Percentiles rank a stretch among this genome's conserved stretches.
phyloP scores from a whole-genome alignment of 805 yeast species.

The Yueomyces sp. region DNA sequence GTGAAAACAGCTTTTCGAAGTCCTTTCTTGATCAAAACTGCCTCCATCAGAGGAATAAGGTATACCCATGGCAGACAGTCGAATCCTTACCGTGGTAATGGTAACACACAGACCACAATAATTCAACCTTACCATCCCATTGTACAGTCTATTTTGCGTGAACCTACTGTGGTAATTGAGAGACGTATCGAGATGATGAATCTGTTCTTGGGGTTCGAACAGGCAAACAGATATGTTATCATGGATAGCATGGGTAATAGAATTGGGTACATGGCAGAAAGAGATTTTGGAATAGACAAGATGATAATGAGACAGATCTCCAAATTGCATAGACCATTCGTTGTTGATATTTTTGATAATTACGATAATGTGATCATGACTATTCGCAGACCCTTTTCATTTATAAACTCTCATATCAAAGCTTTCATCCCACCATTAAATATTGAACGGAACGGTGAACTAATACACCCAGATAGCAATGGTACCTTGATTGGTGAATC shows the following conservation, averaged over 20 bases:
- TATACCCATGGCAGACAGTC: too few species aligned
- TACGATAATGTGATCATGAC: slow-evolving; percentile 47
- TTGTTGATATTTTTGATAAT: slow-evolving; percentile 56
- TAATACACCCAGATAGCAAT: background rate
- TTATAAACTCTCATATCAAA: slow-evolving; percentile 80
- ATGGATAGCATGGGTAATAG: slow-evolving; percentile 62
- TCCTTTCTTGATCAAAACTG: too few species aligned
- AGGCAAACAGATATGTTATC: slow-evolving; percentile 67
- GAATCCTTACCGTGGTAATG: too few species aligned
- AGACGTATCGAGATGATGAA: slow-evolving; percentile 84
- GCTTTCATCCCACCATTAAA: slow-evolving; percentile 38
- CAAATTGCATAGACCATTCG: slow-evolving; percentile 76
- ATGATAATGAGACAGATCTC: slow-evolving; percentile 73
- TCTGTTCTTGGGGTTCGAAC: slow-evolving; percentile 79
- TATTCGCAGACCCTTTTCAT: slow-evolving; percentile 71
- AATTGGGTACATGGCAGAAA: slow-evolving; percentile 72
- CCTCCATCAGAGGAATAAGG: too few species aligned
- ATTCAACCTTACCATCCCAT: slow-evolving; percentile 1
- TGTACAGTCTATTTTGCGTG: slow-evolving; percentile 32
- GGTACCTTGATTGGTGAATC: slow-evolving; percentile 58
- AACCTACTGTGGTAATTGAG: slow-evolving; percentile 80
- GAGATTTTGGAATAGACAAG: slow-evolving; percentile 57
- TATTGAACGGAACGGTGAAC: background rate
- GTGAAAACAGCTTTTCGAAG: too few species aligned
- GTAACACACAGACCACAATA: background rate